Evolutionary conservation across 116 monocot genomes (phyloP), one percentile per base, ranked within the genome.

Genomic region (Iris pallida): DNA sequence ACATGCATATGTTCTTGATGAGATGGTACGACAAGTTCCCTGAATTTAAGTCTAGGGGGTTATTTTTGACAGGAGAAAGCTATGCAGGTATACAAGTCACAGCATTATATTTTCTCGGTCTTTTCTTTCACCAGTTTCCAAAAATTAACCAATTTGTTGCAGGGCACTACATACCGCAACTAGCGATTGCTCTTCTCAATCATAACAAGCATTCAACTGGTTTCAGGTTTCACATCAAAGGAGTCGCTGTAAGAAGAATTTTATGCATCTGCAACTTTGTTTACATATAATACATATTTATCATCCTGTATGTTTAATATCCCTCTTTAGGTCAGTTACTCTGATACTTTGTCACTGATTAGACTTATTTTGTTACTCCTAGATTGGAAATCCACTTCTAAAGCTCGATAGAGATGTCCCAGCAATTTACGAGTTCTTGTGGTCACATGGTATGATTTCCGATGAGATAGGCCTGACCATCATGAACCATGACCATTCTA

Each of bases 31-130:
- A 85, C 6, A 92, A 97, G 76, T 97, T 92, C 55, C 97, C 97
- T 0, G 87, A 87, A 70, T 79, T 81, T 70, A 92, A 76, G 78
- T 81, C 87, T 15, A 64, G 83, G 13, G 83, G 74, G 45, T 75
- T 97, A 53, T 92, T 97, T 64, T 82, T 97, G 10, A 85, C 83
- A 7, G 97, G 97, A 71, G 97, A 97, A 78, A 97, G 97, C 83
- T 97, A 97, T 74, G 97, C 97, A 79, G 95, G 95, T 95, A 6
- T n/a, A n/a, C n/a, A n/a, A n/a, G n/a, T n/a, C n/a, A n/a, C n/a
- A n/a, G n/a, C n/a, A n/a, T n/a, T n/a, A n/a, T 41, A 53, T 4
- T 48, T 61, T 9, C 62, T 61, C 17, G 5, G 0, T 20, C 6
- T 18, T 44, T 12, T 0, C 6, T 3, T 53, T 68, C 8, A 40